Conservation (phyloP, 2,329 filamentous ascomycete genomes). For the Colletotrichum higginsianum region DNA sequence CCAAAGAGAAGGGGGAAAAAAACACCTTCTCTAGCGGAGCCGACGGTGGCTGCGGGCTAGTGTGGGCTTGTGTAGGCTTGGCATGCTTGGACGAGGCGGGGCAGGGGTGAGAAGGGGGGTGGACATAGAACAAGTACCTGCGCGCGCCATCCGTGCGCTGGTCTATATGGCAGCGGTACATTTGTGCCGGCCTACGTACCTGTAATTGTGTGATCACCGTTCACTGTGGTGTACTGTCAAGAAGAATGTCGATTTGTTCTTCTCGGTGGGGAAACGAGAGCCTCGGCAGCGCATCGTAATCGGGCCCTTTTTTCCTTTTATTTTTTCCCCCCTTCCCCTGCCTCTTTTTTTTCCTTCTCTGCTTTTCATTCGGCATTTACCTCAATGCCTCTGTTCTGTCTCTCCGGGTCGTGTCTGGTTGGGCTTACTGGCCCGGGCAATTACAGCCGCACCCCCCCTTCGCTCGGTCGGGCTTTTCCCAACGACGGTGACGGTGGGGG, state of each 20-base stretch:
- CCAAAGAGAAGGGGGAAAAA: too few species aligned
- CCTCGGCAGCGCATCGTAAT: constrained; percentile 28
- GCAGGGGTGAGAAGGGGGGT: too few species aligned
- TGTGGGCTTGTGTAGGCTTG: background rate
- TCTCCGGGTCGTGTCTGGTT: background rate
- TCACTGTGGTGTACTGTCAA: background rate
- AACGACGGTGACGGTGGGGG: background rate
- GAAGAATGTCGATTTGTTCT: background rate
- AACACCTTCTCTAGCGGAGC: constrained; percentile 33
- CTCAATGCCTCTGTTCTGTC: background rate
- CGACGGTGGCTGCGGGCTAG: constrained; percentile 24
- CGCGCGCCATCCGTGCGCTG: too few species aligned
- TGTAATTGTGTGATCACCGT: too few species aligned
- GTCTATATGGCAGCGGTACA: too few species aligned
- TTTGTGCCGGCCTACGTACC: too few species aligned
- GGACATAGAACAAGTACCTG: too few species aligned
- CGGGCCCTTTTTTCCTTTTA: constrained; percentile 7
- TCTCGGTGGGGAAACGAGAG: background rate
- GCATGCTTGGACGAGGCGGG: background rate
- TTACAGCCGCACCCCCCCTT: background rate
- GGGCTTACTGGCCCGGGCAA: background rate
- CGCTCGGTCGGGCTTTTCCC: constrained; percentile 13
- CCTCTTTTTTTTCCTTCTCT: background rate
- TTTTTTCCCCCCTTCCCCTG: background rate
- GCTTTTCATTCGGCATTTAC: background rate